These are phyloP conservation scores for Botrytis porri DNA, from an alignment of 2,329 filamentous ascomycete species.

Conservation along the genomic window DNA sequence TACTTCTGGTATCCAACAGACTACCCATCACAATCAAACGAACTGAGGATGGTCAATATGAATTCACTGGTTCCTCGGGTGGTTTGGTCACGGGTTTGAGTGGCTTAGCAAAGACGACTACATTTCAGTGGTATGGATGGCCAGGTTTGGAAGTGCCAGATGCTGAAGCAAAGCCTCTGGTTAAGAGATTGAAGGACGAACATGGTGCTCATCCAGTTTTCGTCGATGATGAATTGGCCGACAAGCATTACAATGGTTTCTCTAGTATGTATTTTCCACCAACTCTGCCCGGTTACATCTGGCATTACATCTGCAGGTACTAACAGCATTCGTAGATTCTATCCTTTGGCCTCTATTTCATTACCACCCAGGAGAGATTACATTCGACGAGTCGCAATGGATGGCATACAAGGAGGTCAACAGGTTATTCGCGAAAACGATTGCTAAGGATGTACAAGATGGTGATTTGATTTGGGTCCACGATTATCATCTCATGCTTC, in stretches of 20 bases:
- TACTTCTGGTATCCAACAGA: constrained; percentile 90
- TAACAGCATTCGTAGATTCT: constrained; percentile 59
- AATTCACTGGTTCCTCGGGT: constrained; percentile 94
- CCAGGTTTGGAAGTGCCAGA: constrained; percentile 90
- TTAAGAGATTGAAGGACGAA: constrained; percentile 76
- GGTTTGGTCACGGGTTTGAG: constrained; percentile 92
- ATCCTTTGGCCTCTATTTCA: constrained; percentile 99
- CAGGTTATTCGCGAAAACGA: constrained; percentile 82
- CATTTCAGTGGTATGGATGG: constrained; percentile 99
- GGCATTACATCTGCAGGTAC: constrained; percentile 7
- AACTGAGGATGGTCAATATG: constrained; percentile 84
- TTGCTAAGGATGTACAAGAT: constrained; percentile 84
- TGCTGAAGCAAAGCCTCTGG: constrained; percentile 71
- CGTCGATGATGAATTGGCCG: constrained; percentile 87
- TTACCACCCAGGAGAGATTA: constrained; percentile 97
- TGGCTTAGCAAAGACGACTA: constrained; percentile 86
- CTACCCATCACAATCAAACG: constrained; percentile 96
- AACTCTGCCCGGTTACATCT: not conserved
- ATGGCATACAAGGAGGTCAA: constrained; percentile 91
- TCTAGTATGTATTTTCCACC: constrained; percentile 64
- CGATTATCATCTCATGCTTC: constrained; percentile 96
- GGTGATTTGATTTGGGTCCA: constrained; percentile 97
- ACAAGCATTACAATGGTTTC: constrained; percentile 97
- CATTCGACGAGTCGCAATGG: constrained; percentile 95
- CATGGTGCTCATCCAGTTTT: constrained; percentile 91